Conservation (phyloP, 805 yeast species). For the Kodamaea laetipori region DNA sequence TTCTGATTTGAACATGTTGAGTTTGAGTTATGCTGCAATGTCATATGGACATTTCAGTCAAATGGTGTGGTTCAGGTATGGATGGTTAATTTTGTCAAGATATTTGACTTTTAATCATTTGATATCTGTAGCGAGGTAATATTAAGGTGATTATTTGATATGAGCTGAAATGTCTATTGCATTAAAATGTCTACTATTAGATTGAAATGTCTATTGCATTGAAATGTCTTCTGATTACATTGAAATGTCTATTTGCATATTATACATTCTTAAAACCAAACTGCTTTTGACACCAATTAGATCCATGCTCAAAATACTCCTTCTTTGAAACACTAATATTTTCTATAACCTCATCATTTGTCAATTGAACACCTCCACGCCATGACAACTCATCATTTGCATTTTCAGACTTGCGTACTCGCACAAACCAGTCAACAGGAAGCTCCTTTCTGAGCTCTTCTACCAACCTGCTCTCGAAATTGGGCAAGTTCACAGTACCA, state of each 20-base stretch:
- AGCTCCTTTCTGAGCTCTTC: conserved; percentile 65
- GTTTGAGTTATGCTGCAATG: conserved; percentile 68
- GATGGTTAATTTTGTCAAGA: conserved; percentile 78
- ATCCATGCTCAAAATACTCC: conserved; percentile 88
- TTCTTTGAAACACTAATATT: conserved; percentile 66
- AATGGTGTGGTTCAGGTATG: conserved; percentile 93
- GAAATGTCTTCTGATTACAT: too few species aligned
- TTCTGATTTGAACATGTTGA: conserved; percentile 42
- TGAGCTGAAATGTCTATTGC: too few species aligned
- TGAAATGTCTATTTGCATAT: background rate
- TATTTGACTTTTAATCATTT: conserved; percentile 79
- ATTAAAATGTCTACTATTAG: too few species aligned
- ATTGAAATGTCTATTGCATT: too few species aligned
- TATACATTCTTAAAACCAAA: conserved; percentile 44
- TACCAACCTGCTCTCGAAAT: conserved; percentile 61
- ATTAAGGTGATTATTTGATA: background rate
- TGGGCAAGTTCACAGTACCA: conserved; percentile 73
- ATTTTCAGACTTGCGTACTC: conserved; percentile 30
- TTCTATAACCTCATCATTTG: conserved; percentile 44
- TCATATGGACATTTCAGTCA: conserved; percentile 80
- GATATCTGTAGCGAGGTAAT: conserved; percentile 18
- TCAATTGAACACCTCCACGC: conserved; percentile 39
- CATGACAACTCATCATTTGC: conserved; percentile 33
- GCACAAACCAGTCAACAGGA: conserved; percentile 71
- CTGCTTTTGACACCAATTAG: conserved; percentile 53